Conservation (phyloP, 2,329 filamentous ascomycete genomes). For the Davidsoniella eucalypti region DNA sequence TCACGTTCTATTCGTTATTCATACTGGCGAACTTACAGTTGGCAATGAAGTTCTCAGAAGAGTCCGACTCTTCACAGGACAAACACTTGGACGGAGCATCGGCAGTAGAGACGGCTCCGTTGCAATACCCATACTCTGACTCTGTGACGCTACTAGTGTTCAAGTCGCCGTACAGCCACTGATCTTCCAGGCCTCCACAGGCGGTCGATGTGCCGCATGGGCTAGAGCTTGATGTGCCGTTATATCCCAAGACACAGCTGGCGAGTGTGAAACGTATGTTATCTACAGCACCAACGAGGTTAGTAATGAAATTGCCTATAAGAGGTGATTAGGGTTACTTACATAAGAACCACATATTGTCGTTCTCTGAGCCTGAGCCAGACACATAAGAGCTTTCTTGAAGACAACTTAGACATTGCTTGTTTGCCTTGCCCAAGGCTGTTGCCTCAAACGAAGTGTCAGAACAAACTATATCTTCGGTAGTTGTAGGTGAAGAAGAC, state of each 20-base stretch:
- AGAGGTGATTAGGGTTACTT: slow-evolving; percentile 17
- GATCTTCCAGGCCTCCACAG: slow-evolving; percentile 28
- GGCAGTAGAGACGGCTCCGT: not conserved
- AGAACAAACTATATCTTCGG: slow-evolving; percentile 30
- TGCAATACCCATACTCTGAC: not conserved
- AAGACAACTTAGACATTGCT: slow-evolving; percentile 34
- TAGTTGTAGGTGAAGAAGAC: slow-evolving; percentile 23
- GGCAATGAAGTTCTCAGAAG: slow-evolving; percentile 27
- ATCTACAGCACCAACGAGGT: slow-evolving; percentile 21
- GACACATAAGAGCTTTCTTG: slow-evolving; percentile 33
- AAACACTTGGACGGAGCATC: slow-evolving; percentile 25
- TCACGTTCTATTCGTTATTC: no score
- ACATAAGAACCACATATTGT: slow-evolving; percentile 39
- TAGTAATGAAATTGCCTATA: no score
- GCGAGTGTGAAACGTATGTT: slow-evolving; percentile 36
- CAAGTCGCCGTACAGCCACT: slow-evolving; percentile 26
- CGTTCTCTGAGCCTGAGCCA: slow-evolving; percentile 29
- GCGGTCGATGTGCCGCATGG: slow-evolving; percentile 35
- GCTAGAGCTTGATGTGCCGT: slow-evolving; percentile 28
- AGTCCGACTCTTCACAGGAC: slow-evolving; percentile 28
- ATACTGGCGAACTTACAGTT: slow-evolving; percentile 28
- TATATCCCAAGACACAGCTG: slow-evolving; percentile 35
- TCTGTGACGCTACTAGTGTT: slow-evolving; percentile 11
- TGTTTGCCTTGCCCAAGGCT: slow-evolving; percentile 16
- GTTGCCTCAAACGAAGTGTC: slow-evolving; percentile 18